Evolutionary conservation across 768 basidiomycete genomes (phyloP).

Genomic region (Suillus bovinus): DNA sequence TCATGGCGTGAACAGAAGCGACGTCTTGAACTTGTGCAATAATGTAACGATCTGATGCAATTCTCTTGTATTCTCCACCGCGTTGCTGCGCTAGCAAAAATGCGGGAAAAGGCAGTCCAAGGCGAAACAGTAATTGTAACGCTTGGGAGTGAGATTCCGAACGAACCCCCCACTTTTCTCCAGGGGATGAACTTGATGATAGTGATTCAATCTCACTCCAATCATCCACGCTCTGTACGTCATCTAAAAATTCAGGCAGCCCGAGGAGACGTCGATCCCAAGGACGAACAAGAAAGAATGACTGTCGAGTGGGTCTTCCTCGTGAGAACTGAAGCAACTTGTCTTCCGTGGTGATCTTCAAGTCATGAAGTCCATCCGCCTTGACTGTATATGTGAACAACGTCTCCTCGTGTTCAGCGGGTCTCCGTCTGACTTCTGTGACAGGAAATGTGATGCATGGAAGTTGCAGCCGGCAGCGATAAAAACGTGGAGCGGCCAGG

Average conservation of each 20-base stretch:
- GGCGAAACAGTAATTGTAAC: neutral
- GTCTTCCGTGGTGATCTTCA: neutral
- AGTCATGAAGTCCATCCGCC: neutral
- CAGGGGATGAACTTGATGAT: neutral
- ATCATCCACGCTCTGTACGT: neutral
- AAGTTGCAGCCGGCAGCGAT: neutral
- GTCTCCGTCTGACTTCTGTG: neutral
- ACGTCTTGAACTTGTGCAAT: neutral
- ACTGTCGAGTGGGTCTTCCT: neutral
- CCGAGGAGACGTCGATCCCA: neutral
- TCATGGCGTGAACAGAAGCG: neutral
- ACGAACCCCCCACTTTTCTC: neutral
- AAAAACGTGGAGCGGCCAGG: neutral
- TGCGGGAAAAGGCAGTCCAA: neutral
- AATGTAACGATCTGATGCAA: neutral
- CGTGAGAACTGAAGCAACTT: neutral
- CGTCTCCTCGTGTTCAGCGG: neutral
- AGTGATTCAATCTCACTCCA: neutral
- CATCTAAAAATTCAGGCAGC: neutral
- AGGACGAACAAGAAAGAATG: neutral
- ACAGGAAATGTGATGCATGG: neutral
- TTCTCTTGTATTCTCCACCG: neutral
- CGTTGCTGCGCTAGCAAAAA: neutral
- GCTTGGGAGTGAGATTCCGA: neutral
- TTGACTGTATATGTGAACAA: neutral